Conservation (phyloP, 1,284 basidiomycete genomes). For the Ceratobasidium sp. region DNA sequence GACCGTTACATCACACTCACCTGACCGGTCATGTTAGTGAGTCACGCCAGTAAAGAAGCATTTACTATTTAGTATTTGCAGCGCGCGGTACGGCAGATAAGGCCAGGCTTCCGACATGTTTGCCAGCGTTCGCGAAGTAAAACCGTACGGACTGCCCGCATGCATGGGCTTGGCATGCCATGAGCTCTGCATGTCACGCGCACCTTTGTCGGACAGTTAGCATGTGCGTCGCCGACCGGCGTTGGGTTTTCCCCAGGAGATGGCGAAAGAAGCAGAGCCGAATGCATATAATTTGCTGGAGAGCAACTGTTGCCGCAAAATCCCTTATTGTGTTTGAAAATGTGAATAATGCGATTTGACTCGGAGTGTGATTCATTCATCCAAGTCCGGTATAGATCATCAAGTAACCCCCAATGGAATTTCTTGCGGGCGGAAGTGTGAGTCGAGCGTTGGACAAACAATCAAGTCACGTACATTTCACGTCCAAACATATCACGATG, state of each 20-base stretch:
- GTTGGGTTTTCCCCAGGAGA: not conserved
- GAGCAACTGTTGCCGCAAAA: not conserved
- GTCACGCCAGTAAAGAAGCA: slow-evolving; percentile 18
- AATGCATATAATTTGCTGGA: not conserved
- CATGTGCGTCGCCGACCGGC: slow-evolving; percentile 18
- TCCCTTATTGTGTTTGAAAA: too few species aligned
- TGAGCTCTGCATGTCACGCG: slow-evolving; percentile 2
- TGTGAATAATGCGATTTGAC: too few species aligned
- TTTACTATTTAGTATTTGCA: not conserved
- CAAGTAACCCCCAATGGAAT: not conserved
- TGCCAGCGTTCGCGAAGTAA: slow-evolving; percentile 17
- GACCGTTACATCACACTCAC: not conserved
- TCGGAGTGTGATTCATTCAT: too few species aligned
- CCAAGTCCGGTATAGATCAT: not conserved
- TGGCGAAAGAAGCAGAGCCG: not conserved
- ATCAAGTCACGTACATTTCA: slow-evolving; percentile 4
- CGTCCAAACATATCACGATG: not conserved
- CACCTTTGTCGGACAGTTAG: not conserved
- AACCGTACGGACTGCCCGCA: not conserved
- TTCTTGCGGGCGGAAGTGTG: not conserved
- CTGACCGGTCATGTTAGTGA: slow-evolving; percentile 8
- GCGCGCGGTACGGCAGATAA: slow-evolving; percentile 34
- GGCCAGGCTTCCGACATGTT: not conserved
- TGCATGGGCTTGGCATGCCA: slow-evolving; percentile 29
- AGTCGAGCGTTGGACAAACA: not conserved